Conservation (phyloP, 2,329 filamentous ascomycete genomes). For the Xylaria sp. region DNA sequence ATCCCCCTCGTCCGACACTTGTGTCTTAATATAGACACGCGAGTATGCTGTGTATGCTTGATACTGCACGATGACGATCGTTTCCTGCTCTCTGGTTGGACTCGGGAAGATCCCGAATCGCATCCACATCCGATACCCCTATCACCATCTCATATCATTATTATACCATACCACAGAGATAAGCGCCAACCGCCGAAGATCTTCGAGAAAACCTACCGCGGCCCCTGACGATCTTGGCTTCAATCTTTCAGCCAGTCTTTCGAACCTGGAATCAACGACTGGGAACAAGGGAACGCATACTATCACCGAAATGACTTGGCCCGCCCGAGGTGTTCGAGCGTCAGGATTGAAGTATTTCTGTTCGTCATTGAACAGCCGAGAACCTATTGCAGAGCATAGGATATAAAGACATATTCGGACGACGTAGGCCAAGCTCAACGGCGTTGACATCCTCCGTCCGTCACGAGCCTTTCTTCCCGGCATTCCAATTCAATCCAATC, state of each 20-base stretch:
- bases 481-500: no score
- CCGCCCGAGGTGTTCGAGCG: not conserved
- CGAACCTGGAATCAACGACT: not conserved
- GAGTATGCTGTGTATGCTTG: not conserved
- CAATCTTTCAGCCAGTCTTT: not conserved
- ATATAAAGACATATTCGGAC: not conserved
- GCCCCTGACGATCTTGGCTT: constrained; percentile 7
- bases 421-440: constrained; percentile 4
- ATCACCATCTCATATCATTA: not conserved
- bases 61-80: constrained; percentile 31
- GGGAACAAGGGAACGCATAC: not conserved
- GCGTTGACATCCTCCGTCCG: not conserved
- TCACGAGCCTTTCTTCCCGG: not conserved
- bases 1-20: not conserved
- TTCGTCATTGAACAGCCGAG: not conserved
- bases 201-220: not conserved
- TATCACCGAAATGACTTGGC: not conserved
- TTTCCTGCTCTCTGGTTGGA: constrained; percentile 18
- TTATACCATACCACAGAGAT: no score
- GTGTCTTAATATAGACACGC: constrained; percentile 2
- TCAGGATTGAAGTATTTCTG: not conserved
- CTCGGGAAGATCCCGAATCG: not conserved
- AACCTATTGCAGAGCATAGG: not conserved
- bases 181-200: not conserved
- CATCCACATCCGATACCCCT: not conserved